Base-by-base conservation (phyloP, 345 rosid genomes). In the Sonneratia caseolaris region DNA sequence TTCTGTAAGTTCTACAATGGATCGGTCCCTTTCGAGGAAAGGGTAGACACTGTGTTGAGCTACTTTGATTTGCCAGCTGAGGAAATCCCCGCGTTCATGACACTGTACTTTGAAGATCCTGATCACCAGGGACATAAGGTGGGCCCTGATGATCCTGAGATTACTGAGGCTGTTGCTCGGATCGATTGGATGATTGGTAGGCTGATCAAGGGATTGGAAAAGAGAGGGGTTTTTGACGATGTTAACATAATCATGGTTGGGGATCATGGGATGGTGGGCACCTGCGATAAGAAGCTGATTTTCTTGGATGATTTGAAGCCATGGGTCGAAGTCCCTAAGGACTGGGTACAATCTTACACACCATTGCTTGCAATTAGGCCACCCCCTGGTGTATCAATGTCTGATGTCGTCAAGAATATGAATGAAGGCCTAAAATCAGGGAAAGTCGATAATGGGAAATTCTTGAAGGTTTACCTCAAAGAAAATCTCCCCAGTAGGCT, bases 231-330 rank as follows among this genome's bases (percentile, higher is more conserved):
- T 64, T 90, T 94, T 49, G 91, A 91, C 75, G 97, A 94, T 84
- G 96, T 94, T 75, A 81, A 76, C 56, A 80, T 94, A 75, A 85
- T 91, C 66, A 81, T 94, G 93, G 95, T 91, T 14, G 97, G 98
- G 74, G 98, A 91, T 81, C 98, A 91, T 79, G 96, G 98, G 37
- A 94, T 94, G 97, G 98, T 88, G 45, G 96, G 97, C 36, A 91
- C 96, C 24, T 94, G 98, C 70, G 98, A 94, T 70, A 85, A 84
- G 66, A 94, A 90, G 80, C 43, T 94, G 64, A 77, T 94, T 13
- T 84, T 83, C 53, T 69, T 91, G 5, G 95, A 91, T 59, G 95
- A 91, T 84, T 87, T 94, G 75, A 86, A 84, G n/a, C 62, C 89
- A 56, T 89, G 92, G 92, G 80, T 91, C 64, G 69, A 81, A 56